Evolutionary conservation across 306 rosid genomes (phyloP), one percentile per base, ranked within the genome.

Genomic region (Lotus japonicus): DNA sequence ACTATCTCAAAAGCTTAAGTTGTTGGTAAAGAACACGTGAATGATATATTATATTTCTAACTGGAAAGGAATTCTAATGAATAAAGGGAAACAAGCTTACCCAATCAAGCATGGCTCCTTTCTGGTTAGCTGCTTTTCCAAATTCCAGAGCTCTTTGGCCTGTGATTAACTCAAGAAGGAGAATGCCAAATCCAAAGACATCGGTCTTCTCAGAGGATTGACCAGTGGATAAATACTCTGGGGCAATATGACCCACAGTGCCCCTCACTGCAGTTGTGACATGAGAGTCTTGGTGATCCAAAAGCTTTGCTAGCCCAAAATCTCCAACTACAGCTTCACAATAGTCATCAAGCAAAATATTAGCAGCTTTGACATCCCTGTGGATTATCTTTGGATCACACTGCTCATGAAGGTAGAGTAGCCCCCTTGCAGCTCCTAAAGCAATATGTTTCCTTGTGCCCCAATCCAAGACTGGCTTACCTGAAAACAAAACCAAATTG

Each of bases 81-180:
- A 6, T 31, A 5, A 31, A 31, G 7, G 36, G 36, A 31, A 31
- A 5, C 36, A 31, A 11, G 9, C 50, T 65, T 64, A 82, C 86
- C 86, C 86, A 82, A 70, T 82, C 86, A 70, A 82, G 86, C 69
- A 82, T 82, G 42, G 75, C 86, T 64, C 86, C 86, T 70, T 78
- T 82, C 12, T 82, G 82, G 33, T 74, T 78, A 11, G 80, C 75
- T 26, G 83, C 73, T 53, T 82, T 82, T 13, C 86, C 86, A 70
- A 82, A 82, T 21, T 82, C 86, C 2, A 82, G 66, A 16, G 86
- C 86, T 73, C 86, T 82, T 7, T 44, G 86, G 9, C 86, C 83
- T 7, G 86, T 82, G 9, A 82, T 78, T 33, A 82, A 41, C 5
- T 82, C 86, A 74, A 82, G 82, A 10, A 82, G 80, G 5, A 82